Evolutionary conservation across 1,284 basidiomycete genomes (phyloP).

Genomic region (Malassezia obtusa): DNA sequence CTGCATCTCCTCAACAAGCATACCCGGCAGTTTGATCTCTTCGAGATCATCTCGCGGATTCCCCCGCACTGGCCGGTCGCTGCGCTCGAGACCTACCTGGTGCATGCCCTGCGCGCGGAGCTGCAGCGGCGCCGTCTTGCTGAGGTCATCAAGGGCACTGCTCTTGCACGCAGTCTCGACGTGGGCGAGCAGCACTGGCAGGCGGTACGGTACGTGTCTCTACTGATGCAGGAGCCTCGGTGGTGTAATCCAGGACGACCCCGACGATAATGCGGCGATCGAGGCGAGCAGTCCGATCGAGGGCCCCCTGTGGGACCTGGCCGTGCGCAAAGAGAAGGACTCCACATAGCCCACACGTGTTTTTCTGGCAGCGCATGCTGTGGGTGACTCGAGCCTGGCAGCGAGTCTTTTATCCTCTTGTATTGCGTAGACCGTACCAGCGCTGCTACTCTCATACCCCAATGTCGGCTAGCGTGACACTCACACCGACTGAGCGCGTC

Average conservation of each 20-base stretch:
- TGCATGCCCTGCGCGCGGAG: constrained; percentile 23
- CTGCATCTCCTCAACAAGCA: constrained; percentile 36
- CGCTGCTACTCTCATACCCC: not conserved
- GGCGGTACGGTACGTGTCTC: constrained; percentile 16
- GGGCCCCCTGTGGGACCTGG: not conserved
- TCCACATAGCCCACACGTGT: constrained; percentile 2
- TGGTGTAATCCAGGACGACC: constrained; percentile 25
- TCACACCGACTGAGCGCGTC: not conserved
- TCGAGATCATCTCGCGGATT: constrained; percentile 28
- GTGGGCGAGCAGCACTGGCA: constrained; percentile 29
- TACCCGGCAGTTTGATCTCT: constrained; percentile 24
- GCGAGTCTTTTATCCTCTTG: too few relatives aligned
- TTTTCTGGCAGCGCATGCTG: not conserved
- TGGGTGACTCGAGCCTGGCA: not conserved
- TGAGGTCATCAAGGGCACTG: constrained; percentile 25
- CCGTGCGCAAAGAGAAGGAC: not conserved
- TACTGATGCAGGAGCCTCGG: constrained; percentile 16
- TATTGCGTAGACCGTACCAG: not conserved
- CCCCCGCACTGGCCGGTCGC: constrained; percentile 30
- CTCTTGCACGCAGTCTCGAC: constrained; percentile 28
- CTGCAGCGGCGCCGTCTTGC: constrained; percentile 24
- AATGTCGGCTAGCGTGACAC: not conserved
- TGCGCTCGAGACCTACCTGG: constrained; percentile 32
- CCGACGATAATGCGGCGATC: constrained; percentile 5
- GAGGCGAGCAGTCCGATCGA: not conserved